Base-by-base conservation (phyloP, 2,329 filamentous ascomycete genomes). In the Aspergillus nomiae region DNA sequence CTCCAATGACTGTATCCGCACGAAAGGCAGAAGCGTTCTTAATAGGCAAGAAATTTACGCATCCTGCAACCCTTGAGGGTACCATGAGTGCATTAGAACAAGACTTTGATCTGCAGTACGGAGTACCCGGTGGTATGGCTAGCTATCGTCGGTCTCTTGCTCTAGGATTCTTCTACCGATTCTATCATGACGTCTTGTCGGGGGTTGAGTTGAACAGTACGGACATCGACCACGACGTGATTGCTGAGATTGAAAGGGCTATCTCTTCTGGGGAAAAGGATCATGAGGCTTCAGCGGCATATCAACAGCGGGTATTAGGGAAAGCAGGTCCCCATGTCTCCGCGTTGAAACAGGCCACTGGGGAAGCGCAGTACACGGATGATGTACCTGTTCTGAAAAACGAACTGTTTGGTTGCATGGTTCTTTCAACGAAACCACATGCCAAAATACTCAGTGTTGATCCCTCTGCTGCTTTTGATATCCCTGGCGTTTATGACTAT, bases 51-150 rank as follows among this genome's bases (percentile, higher is more conserved):
- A 89, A 85, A 56, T 90, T 96, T 69, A 90, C 91, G 0, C 90
- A 96, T 67, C 86, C 92, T 1, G 86, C 90, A 61, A 97, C 94
- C 0, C 83, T 98, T 0, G 94, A 99, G 77, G 94, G 92, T 1
- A 87, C 89, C 7, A 97, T 98, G 92, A 90, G 88, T 69, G 91
- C 92, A 0, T 82, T 99, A n/a, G 94, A 92, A 66, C 84, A 87
- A 58, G 95, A 98, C 73, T 99, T 99, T 72, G 87, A 96, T 74
- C 84, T 99, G 34, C 85, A 87, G 5, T 98, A 96, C 71, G 90
- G 93, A 59, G 95, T 99, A 0, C 95, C 94, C 0, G 95, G 95
- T 68, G 95, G 95, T 43, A 99, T 99, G 95, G 94, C 95, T 0
- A 96, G 93, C 1, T 99, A 98, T 74, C 85, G 95, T 32, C 96